Evolutionary conservation across 2,329 filamentous ascomycete genomes (phyloP).

Genomic region (Talaromyces sp.): DNA sequence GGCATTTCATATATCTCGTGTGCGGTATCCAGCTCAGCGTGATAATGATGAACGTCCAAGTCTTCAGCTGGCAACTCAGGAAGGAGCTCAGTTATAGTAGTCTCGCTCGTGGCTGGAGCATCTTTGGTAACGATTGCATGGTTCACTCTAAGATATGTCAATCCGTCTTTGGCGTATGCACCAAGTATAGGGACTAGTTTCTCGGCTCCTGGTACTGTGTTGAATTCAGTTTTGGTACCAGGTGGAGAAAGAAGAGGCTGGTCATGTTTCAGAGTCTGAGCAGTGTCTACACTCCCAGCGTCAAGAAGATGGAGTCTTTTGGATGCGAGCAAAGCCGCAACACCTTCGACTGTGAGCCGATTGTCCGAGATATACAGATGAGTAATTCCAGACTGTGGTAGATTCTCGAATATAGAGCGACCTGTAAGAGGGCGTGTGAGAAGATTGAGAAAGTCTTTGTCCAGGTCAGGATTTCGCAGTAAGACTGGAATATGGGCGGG

Average conservation of each 20-base stretch:
- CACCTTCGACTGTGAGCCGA: slow-evolving; percentile 53
- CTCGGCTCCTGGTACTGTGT: slow-evolving; percentile 47
- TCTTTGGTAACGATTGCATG: slow-evolving; percentile 54
- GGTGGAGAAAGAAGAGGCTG: slow-evolving; percentile 14
- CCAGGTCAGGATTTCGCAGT: slow-evolving; percentile 33
- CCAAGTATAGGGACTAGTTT: slow-evolving; percentile 53
- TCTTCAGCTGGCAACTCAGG: slow-evolving; percentile 33
- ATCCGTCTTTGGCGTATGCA: slow-evolving; percentile 43
- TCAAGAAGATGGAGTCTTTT: slow-evolving; percentile 55
- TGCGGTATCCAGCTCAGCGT: slow-evolving; percentile 29
- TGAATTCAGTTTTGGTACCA: slow-evolving; percentile 16
- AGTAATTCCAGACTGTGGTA: slow-evolving; percentile 54
- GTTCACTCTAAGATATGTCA: slow-evolving; percentile 56
- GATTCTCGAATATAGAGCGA: slow-evolving; percentile 54
- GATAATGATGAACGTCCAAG: slow-evolving; percentile 26
- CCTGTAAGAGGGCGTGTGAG: slow-evolving; percentile 51
- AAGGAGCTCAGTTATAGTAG: slow-evolving; percentile 25
- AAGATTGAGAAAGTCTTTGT: slow-evolving; percentile 49
- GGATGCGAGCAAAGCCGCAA: slow-evolving; percentile 52
- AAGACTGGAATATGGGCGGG: neutral
- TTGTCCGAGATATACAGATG: slow-evolving; percentile 60
- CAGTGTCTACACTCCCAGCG: slow-evolving; percentile 47
- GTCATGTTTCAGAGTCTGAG: slow-evolving; percentile 25
- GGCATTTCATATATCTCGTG: slow-evolving; percentile 36
- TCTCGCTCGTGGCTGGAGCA: slow-evolving; percentile 30